These are phyloP conservation scores for Colletotrichum agaves DNA, from an alignment of 2,329 filamentous ascomycete genomes.

Conservation along the genomic window DNA sequence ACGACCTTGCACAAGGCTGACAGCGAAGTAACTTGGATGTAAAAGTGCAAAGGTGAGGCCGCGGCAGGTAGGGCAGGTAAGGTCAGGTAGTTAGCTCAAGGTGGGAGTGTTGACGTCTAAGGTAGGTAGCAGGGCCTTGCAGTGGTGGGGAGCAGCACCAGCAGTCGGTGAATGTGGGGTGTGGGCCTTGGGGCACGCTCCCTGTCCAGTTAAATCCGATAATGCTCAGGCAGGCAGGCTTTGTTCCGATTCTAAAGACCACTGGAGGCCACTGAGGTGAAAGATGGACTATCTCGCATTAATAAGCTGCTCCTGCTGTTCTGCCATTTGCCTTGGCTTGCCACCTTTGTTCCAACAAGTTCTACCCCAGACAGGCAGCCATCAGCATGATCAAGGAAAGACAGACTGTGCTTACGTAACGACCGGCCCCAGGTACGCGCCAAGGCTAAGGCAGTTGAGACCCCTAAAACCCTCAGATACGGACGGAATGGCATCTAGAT, in stretches of 20 bases:
- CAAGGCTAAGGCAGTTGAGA: too few relatives aligned
- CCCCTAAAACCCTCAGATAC: not conserved
- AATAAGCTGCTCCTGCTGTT: constrained; percentile 14
- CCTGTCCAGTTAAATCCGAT: constrained; percentile 28
- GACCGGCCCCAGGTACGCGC: not conserved
- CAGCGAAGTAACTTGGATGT: not conserved
- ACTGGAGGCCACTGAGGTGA: constrained; percentile 10
- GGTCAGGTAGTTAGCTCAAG: not conserved
- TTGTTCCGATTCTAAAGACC: not conserved
- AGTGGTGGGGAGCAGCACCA: constrained; percentile 22
- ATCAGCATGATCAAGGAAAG: not conserved
- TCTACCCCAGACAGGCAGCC: not conserved
- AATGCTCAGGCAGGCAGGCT: not conserved
- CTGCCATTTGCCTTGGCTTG: too few relatives aligned
- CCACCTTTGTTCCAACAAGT: constrained; percentile 9
- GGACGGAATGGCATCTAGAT: not conserved
- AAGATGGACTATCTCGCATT: not conserved
- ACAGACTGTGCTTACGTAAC: not conserved
- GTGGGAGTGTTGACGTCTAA: constrained; percentile 21
- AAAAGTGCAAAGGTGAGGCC: not conserved
- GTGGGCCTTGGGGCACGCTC: not conserved
- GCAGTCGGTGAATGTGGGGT: constrained; percentile 17
- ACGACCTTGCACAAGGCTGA: constrained; percentile 8
- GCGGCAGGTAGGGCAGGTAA: not conserved
- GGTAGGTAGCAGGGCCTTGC: constrained; percentile 3